Evolutionary conservation across 108 stramenopile species (phyloP), one percentile per base, ranked within the genome.

Genomic region (Cyclotella choctawhatcheeana): DNA sequence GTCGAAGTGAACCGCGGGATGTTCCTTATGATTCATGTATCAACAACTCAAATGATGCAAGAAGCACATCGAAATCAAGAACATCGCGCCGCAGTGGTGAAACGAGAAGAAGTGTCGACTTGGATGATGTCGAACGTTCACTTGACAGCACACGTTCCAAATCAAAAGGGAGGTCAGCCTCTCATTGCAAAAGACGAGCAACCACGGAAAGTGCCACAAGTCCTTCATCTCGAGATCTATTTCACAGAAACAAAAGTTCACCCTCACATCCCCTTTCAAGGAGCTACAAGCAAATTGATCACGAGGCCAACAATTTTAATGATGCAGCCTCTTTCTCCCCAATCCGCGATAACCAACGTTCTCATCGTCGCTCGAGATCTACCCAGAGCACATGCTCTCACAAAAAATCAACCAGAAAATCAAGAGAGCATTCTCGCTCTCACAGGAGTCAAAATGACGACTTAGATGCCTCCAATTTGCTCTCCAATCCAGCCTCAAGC

Each of bases 71-170:
- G 5, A 60, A 40, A 20, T 21, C 34, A 12, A 60, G 35, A 21
- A 35, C 3, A 0, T 37, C 35, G 10, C 59, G 59, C 5, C 34
- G 59, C 20, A 40, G 59, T 60, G 37, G 59, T 24, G 59, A 60
- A 5, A 16, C 40, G 59, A 21, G 40, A 3, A 37, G 35, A 60
- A 60, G n/a, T n/a, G n/a, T 60, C 21, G 40, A 60, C 21, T 13
- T 60, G 5, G 37, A 35, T 16, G 37, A 60, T 35, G 59, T 24
- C 22, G 37, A 60, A 24, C 59, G 59, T 60, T 60, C 59, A 8
- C 59, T 60, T 2, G 40, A 35, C 18, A 60, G 59, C 21, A 60
- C 54, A 4, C 47, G 47, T 4, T 48, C 47, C 47, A 8, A 48
- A 4, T 48, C 47, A 8, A 48, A n/a, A 48, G 8, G 16, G 37